A percentile compares a stretch with the other conserved stretches of the same genome.
phyloP scores from a whole-genome alignment of 495 filamentous ascomycete species.

The Tuber melanosporum region DNA sequence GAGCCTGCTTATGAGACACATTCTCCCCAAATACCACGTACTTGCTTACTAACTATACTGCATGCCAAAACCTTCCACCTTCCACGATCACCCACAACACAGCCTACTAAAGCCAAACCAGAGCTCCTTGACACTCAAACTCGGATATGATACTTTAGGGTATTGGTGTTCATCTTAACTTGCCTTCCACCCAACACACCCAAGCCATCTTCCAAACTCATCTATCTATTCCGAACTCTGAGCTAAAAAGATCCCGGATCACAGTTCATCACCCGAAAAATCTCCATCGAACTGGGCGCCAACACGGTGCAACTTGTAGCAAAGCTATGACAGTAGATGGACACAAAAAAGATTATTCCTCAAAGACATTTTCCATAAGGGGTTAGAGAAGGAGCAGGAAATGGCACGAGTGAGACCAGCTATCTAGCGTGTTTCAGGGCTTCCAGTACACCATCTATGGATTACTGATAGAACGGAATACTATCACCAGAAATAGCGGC shows the following conservation, averaged over 20 bases:
- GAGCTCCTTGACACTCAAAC: not conserved
- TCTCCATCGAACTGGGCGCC: no score
- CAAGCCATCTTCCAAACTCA: not conserved
- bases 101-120: not conserved
- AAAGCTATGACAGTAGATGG: no score
- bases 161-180: not conserved
- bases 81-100: not conserved
- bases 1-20: not conserved
- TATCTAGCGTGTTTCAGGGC: no score
- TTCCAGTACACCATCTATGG: no score
- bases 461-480: no score
- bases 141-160: no score
- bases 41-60: not conserved
- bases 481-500: no score
- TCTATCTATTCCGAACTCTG: not conserved
- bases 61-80: not conserved
- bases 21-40: not conserved
- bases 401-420: no score
- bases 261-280: not conserved
- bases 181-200: not conserved
- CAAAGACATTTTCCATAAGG: no score
- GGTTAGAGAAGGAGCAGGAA: no score
- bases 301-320: no score
- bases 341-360: no score
- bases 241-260: not conserved